Conservation (phyloP, 768 basidiomycete species). For the Imleria badia region DNA sequence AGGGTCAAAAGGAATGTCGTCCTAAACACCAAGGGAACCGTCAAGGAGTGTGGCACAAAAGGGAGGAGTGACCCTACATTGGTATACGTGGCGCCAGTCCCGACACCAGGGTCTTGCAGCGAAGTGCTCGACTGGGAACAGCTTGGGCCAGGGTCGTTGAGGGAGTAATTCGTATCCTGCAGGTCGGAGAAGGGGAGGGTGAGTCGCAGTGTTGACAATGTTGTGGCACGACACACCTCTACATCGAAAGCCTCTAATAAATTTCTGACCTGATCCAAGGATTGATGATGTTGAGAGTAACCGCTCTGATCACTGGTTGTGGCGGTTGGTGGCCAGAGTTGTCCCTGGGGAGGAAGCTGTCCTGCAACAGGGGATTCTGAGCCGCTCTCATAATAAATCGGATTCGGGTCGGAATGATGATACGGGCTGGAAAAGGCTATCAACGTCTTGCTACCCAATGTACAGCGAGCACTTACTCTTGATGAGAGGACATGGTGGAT, state of each 20-base stretch:
- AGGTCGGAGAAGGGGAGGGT: background rate
- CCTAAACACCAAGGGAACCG: slow-evolving; percentile 1
- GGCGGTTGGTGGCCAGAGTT: slow-evolving; percentile 4
- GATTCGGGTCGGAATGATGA: background rate
- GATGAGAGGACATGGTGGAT: slow-evolving; percentile 21
- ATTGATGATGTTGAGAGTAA: slow-evolving; percentile 6
- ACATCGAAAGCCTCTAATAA: background rate
- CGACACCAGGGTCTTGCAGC: background rate
- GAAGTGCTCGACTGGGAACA: background rate
- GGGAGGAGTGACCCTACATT: slow-evolving; percentile 2
- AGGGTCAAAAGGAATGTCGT: background rate
- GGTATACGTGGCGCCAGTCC: slow-evolving; percentile 1
- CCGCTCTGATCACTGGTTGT: background rate
- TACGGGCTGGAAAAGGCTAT: slow-evolving; percentile 7
- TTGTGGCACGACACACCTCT: slow-evolving; percentile 13
- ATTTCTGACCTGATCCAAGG: background rate
- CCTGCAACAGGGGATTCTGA: slow-evolving; percentile 1
- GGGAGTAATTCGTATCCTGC: slow-evolving; percentile 6
- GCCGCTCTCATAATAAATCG: slow-evolving; percentile 2
- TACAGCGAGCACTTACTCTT: slow-evolving; percentile 13
- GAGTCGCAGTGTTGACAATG: background rate
- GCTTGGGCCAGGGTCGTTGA: background rate
- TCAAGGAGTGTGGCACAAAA: background rate
- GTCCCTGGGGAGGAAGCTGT: background rate
- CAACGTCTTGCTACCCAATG: background rate